phyloP scores from a whole-genome alignment of 1,139 yeast genomes.

The Pichia sp. region DNA sequence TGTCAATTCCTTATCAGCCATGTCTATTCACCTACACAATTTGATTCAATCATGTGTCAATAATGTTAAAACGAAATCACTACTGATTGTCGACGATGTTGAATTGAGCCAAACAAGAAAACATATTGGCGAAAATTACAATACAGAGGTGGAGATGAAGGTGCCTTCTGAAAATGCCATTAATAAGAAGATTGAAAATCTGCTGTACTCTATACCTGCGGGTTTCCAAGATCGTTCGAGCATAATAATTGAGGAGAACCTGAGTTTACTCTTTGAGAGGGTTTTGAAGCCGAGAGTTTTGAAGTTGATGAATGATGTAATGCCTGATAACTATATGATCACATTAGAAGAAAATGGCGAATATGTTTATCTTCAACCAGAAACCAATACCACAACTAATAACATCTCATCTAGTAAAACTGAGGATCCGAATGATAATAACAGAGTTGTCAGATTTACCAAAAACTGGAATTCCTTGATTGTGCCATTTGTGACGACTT shows the following conservation, averaged over 20 bases:
- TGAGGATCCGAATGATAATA: constrained; percentile 8
- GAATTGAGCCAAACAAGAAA: constrained; percentile 16
- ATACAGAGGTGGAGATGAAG: constrained; percentile 13
- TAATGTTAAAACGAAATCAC: constrained; percentile 17
- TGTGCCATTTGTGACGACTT: constrained; percentile 53
- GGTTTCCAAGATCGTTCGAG: constrained; percentile 33
- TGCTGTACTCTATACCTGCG: constrained; percentile 30
- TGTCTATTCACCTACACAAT: constrained; percentile 45
- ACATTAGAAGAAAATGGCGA: constrained; percentile 18
- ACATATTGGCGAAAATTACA: constrained; percentile 10
- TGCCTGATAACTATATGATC: constrained; percentile 43
- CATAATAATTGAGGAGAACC: constrained; percentile 43
- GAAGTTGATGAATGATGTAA: constrained; percentile 42
- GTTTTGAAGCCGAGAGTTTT: constrained; percentile 44
- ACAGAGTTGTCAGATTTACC: constrained; percentile 34
- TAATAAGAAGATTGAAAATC: constrained; percentile 18
- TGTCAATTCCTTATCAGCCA: constrained; percentile 48
- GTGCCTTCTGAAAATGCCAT: constrained; percentile 16
- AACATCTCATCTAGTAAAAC: not conserved
- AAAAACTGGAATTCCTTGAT: constrained; percentile 58
- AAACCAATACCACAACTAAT: constrained; percentile 12
- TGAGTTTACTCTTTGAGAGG: constrained; percentile 50
- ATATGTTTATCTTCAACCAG: constrained; percentile 24
- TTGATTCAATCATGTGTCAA: constrained; percentile 28
- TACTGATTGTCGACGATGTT: constrained; percentile 24